Percentiles rank a stretch among this genome's conserved stretches.
Conservation (phyloP, 441 rosid genomes). For the Populus hybrid region DNA sequence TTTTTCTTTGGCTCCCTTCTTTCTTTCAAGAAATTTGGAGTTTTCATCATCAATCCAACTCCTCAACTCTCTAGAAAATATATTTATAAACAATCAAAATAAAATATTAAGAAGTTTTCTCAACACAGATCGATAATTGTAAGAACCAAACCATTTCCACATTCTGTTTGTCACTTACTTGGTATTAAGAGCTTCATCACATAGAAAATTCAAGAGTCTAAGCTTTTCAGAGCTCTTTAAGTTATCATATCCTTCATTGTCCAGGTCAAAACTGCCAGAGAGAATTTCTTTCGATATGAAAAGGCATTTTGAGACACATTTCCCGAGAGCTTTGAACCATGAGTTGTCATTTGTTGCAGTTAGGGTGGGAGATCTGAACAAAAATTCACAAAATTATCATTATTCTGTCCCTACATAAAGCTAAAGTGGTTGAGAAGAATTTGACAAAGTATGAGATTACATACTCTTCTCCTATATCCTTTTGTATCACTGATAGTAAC, state of each 20-base stretch:
- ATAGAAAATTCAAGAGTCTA: conserved; percentile 67
- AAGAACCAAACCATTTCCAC: neutral
- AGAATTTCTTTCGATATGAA: conserved; percentile 35
- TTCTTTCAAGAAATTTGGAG: conserved; percentile 34
- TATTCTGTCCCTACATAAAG: conserved; percentile 2
- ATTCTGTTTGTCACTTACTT: conserved; percentile 43
- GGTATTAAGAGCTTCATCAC: conserved; percentile 73
- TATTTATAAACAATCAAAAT: neutral
- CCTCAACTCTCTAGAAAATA: conserved; percentile 45
- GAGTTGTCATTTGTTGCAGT: conserved; percentile 40
- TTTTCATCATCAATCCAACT: conserved; percentile 58
- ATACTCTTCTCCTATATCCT: conserved; percentile 56
- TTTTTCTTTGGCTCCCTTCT: conserved; percentile 53
- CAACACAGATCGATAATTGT: neutral
- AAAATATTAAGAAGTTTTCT: neutral
- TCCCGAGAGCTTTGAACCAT: conserved; percentile 59
- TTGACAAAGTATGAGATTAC: neutral
- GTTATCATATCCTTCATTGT: conserved; percentile 46
- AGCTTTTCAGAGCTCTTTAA: conserved; percentile 52
- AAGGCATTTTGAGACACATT: conserved; percentile 39
- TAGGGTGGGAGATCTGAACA: conserved; percentile 45
- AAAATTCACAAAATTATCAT: conserved; percentile 17
- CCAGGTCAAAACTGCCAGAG: conserved; percentile 35
- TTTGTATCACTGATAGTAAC: conserved; percentile 46
- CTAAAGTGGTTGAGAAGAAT: neutral